Percentiles rank a stretch among this genome's conserved stretches.
Conservation (phyloP, 2,329 filamentous ascomycete genomes). For the Simplicillium sp. region DNA sequence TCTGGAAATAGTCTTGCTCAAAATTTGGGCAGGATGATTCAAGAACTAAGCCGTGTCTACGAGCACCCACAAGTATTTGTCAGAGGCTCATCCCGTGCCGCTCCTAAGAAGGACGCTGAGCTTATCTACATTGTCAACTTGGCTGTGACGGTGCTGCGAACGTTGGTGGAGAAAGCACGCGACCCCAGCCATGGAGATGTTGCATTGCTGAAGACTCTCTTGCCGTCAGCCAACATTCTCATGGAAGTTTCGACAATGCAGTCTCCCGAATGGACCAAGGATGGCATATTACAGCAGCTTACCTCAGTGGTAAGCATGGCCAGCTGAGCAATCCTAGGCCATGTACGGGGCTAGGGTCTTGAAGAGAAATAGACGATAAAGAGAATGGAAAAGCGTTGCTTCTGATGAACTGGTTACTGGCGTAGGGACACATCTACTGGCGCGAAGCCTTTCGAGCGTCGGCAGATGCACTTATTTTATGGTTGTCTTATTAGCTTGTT, state of each 20-base stretch:
- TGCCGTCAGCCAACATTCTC: conserved; percentile 59
- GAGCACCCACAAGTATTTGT: conserved; percentile 33
- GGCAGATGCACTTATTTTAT: no score
- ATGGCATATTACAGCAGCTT: conserved; percentile 58
- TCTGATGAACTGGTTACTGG: no score
- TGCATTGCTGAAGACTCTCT: conserved; percentile 47
- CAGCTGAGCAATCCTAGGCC: no score
- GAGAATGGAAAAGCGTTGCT: neutral
- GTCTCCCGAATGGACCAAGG: conserved; percentile 51
- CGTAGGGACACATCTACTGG: no score
- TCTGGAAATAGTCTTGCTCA: conserved; percentile 77
- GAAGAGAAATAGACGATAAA: neutral
- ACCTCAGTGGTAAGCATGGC: conserved; percentile 40
- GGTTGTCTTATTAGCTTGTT: neutral
- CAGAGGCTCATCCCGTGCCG: conserved; percentile 21
- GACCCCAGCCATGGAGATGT: conserved; percentile 42
- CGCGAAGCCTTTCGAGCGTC: no score
- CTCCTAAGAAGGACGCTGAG: conserved; percentile 36
- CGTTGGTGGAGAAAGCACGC: conserved; percentile 57
- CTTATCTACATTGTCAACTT: conserved; percentile 57
- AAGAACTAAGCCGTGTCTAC: conserved; percentile 58
- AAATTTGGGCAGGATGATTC: conserved; percentile 67
- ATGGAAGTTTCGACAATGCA: conserved; percentile 58
- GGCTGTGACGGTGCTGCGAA: conserved; percentile 57
- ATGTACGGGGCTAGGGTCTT: no score